Evolutionary conservation across 78 protist species (phyloP), one percentile per base, ranked within the genome.

Genomic region (Salpingoeca rosetta): DNA sequence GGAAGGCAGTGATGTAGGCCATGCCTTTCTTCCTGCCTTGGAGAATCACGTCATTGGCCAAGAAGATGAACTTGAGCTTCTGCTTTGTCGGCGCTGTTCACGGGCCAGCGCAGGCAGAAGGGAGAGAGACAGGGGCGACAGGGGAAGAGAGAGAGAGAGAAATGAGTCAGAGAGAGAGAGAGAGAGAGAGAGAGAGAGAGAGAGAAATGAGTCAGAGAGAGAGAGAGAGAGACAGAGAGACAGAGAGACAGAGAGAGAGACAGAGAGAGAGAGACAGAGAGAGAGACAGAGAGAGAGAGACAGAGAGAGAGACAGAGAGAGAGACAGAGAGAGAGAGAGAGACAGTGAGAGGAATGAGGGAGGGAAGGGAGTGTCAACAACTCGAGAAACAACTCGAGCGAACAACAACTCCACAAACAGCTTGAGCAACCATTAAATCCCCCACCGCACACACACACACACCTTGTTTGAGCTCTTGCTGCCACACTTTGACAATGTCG

Each of bases 251-350:
- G 40, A 45, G 42, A 27, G 73, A 83, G 77, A 83, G 77, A 83
- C 73, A 42, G 85, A 83, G 77, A 43, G 85, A 83, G 77, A 42
- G 77, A 83, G 85, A 42, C 42, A 83, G 77, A 83, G 85, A 42
- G 77, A 83, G 77, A 83, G 85, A 42, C 73, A 83, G 77, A 27
- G 85, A 83, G 85, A 27, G 42, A 83, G 85, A 43, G 24, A 43
- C n/a, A 17, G 72, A 43, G 24, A 27, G 24, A 7, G 85, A 83
- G 77, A 83, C 42, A 43, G 85, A 43, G 25, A 26, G 72, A 80
- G 27, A 80, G 11, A 35, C 10, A 26, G 42, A 10, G 72, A 27
- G 72, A 27, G 83, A 80, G 27, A 80, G 42, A 27, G 72, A 80
- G 83, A 80, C 10, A 80, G 37, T 3, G 76, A 83, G 38, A 83